A percentile compares a stretch with the other conserved stretches of the same genome.
These are phyloP conservation scores for Citrus sinensis DNA, from an alignment of 345 rosid species.

Conservation along the genomic window DVS_A1.0 CM039168.1:850501-851000, in stretches of 20 bases:
- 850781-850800: not conserved
- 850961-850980: slow-evolving; percentile 75
- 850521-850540: no score
- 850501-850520: no score
- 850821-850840: not conserved
- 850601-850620: slow-evolving; percentile 53
- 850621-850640: slow-evolving; percentile 55
- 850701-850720: slow-evolving; percentile 59
- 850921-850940: slow-evolving; percentile 73
- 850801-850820: not conserved
- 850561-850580: not conserved
- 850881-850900: not conserved
- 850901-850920: slow-evolving; percentile 21
- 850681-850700: slow-evolving; percentile 66
- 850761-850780: slow-evolving; percentile 1
- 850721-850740: not conserved
- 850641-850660: slow-evolving; percentile 64
- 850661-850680: slow-evolving; percentile 70
- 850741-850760: not conserved
- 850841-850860: not conserved
- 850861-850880: not conserved
- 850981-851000: slow-evolving; percentile 39
- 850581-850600: slow-evolving; percentile 18
- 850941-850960: slow-evolving; percentile 84
- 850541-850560: not conserved